Percentiles rank a stretch among this genome's conserved stretches.
phyloP scores from a whole-genome alignment of 108 stramenopile species.

The Fragilaria radians region DNA sequence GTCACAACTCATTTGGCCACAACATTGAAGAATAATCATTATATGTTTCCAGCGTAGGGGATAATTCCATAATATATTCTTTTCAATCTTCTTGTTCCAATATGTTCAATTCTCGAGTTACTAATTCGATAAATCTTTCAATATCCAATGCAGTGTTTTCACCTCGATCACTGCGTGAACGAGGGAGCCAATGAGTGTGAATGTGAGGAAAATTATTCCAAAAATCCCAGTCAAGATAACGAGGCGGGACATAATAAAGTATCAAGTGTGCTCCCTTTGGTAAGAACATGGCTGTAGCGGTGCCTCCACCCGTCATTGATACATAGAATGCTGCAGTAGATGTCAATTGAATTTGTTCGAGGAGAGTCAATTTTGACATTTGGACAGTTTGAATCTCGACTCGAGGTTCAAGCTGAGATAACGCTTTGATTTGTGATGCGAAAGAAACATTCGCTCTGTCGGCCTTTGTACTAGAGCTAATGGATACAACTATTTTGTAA shows the following conservation, averaged over 20 bases:
- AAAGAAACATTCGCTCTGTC: background rate
- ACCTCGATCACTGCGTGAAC: no score
- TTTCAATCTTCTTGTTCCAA: no score
- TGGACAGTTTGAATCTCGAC: background rate
- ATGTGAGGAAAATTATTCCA: slow-evolving; percentile 1
- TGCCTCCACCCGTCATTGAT: background rate
- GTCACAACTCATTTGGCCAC: no score
- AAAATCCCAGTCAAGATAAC: background rate
- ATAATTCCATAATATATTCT: no score
- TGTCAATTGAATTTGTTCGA: background rate
- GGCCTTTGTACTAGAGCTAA: background rate
- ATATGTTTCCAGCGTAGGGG: no score
- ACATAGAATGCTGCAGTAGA: background rate
- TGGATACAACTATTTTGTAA: background rate
- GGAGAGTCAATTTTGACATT: background rate
- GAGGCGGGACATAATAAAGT: background rate
- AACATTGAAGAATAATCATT: no score
- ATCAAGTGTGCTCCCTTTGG: background rate
- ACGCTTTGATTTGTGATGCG: background rate
- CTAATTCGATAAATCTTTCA: no score
- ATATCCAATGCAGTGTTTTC: no score
- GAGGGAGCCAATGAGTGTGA: background rate
- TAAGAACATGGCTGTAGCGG: background rate
- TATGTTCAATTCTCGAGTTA: no score
- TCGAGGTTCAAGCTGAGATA: background rate